Evolutionary conservation across 139 green algal species (phyloP).

Genomic region (Chlorella sp.): DNA sequence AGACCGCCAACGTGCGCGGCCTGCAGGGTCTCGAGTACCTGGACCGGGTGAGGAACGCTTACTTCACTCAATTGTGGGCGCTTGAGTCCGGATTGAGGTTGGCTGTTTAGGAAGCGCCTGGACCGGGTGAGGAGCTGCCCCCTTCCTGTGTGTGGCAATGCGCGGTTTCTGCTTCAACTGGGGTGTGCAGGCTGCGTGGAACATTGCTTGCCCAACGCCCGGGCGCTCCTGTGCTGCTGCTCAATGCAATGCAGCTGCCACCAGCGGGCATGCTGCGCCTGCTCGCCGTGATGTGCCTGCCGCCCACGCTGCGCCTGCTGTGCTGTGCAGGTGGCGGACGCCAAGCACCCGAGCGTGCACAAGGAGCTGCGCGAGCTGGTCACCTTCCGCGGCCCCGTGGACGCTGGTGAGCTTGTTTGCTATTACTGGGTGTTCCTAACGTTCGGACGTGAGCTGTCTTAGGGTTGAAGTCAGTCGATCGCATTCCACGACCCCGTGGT

Average conservation of each 20-base stretch:
- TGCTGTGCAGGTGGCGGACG: constrained; percentile 65
- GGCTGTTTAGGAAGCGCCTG: too few relatives aligned
- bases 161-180: too few relatives aligned
- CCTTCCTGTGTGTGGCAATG: too few relatives aligned
- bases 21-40: constrained; percentile 86
- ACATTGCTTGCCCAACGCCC: not conserved
- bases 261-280: not conserved
- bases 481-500: too few relatives aligned
- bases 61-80: too few relatives aligned
- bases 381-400: constrained; percentile 67
- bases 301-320: not conserved
- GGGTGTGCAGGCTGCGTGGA: too few relatives aligned
- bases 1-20: constrained; percentile 66
- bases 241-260: too few relatives aligned
- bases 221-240: not conserved
- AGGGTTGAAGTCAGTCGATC: too few relatives aligned
- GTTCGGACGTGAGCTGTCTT: too few relatives aligned
- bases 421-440: too few relatives aligned
- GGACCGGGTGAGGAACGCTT: constrained; percentile 77
- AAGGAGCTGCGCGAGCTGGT: constrained; percentile 71
- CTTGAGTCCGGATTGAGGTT: too few relatives aligned
- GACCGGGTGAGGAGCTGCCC: too few relatives aligned
- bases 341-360: constrained; percentile 74
- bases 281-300: not conserved
- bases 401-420: constrained; percentile 38